A percentile compares a stretch with the other conserved stretches of the same genome.
phyloP scores from a whole-genome alignment of 768 basidiomycete species.

The Suillus sp. region DNA sequence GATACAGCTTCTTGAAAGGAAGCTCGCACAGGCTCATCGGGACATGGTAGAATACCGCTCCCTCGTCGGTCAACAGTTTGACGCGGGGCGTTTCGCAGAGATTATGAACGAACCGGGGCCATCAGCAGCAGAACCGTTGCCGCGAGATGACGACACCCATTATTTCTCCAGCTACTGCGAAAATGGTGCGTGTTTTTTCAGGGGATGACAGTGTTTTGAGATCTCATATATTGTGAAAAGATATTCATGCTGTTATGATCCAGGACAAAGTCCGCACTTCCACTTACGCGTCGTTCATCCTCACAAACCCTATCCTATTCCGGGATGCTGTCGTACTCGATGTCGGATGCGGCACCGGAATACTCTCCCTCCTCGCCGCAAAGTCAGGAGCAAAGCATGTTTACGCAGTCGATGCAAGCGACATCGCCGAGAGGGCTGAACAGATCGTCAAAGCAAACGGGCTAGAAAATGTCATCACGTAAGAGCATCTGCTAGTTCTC shows the following conservation, averaged over 20 bases:
- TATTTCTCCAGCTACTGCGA: constrained; percentile 91
- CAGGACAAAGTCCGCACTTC: constrained; percentile 93
- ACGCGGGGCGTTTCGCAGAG: constrained; percentile 46
- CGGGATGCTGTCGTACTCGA: constrained; percentile 87
- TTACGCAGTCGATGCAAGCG: constrained; percentile 89
- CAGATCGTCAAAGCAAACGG: constrained; percentile 79
- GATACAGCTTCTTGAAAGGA: constrained; percentile 61
- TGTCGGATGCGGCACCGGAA: constrained; percentile 95
- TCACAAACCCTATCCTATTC: constrained; percentile 80
- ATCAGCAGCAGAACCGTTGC: constrained; percentile 27
- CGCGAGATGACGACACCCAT: constrained; percentile 86
- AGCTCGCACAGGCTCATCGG: constrained; percentile 57
- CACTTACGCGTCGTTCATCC: constrained; percentile 89
- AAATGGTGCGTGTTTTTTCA: constrained; percentile 58
- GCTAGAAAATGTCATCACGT: constrained; percentile 71
- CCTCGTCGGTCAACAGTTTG: constrained; percentile 56
- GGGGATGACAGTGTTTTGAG: neutral
- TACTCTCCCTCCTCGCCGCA: constrained; percentile 89
- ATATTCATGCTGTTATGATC: constrained; percentile 97
- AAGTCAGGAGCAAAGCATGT: constrained; percentile 88
- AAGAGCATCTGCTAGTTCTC: constrained; percentile 16
- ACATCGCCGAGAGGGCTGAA: constrained; percentile 74
- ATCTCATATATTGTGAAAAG: constrained; percentile 39
- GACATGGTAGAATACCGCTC: constrained; percentile 64
- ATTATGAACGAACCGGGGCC: constrained; percentile 39